Evolutionary conservation across 2,329 filamentous ascomycete species (phyloP).

Genomic region (Thermomyces lanuginosus): DNA sequence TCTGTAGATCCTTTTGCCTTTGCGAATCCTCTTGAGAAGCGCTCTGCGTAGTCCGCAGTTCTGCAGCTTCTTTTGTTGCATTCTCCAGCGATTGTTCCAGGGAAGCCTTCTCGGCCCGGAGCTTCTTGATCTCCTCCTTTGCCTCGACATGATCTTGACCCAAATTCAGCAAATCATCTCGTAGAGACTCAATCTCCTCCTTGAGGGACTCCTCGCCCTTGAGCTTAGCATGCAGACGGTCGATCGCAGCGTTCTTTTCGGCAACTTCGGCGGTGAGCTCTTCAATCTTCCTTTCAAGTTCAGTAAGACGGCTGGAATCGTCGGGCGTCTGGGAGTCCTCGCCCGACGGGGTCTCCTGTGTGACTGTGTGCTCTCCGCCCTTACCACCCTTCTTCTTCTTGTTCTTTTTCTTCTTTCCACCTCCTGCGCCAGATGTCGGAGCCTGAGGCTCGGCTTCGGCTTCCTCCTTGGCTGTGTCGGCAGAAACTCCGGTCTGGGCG

Average conservation of each 20-base stretch:
- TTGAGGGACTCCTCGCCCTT: slow-evolving; percentile 61
- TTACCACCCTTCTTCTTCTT: slow-evolving; percentile 70
- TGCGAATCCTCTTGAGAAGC: slow-evolving; percentile 32
- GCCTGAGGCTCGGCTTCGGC: slow-evolving; percentile 10
- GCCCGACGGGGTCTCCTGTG: slow-evolving; percentile 4
- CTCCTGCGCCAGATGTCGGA: slow-evolving; percentile 13
- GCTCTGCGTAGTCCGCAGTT: slow-evolving; percentile 34
- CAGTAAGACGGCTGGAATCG: too few relatives aligned
- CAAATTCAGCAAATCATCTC: slow-evolving; percentile 61
- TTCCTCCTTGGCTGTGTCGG: slow-evolving; percentile 11
- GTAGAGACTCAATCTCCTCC: slow-evolving; percentile 72
- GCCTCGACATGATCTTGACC: slow-evolving; percentile 73
- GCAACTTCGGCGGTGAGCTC: slow-evolving; percentile 19
- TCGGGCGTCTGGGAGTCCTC: slow-evolving; percentile 23
- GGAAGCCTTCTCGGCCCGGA: slow-evolving; percentile 48
- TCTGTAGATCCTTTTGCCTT: slow-evolving; percentile 38
- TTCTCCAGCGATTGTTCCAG: slow-evolving; percentile 48
- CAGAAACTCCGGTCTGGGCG: slow-evolving; percentile 9
- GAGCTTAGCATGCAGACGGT: slow-evolving; percentile 51
- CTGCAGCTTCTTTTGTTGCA: slow-evolving; percentile 54
- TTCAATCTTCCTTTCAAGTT: slow-evolving; percentile 22
- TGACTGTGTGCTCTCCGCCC: slow-evolving; percentile 9
- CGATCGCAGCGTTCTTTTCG: slow-evolving; percentile 56
- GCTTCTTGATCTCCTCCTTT: slow-evolving; percentile 55
- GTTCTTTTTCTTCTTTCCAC: slow-evolving; percentile 66